These are phyloP conservation scores for Calonectria hongkongensis DNA, from an alignment of 2,329 filamentous ascomycete genomes.

Conservation along the genomic window DNA sequence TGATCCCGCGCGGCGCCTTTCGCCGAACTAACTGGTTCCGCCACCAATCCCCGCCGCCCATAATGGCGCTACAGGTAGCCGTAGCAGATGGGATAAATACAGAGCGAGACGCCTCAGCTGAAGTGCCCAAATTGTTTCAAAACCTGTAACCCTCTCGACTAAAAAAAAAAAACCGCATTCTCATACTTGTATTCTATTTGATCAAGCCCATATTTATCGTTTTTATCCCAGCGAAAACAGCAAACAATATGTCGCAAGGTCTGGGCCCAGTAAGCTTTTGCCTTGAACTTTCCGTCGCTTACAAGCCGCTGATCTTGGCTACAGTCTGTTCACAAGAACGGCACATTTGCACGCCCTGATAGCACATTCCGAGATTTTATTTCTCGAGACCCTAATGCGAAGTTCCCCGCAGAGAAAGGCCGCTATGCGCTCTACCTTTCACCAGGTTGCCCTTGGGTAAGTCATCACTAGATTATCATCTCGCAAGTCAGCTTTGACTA, in stretches of 20 bases:
- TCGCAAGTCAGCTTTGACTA: not conserved
- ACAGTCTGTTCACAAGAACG: slow-evolving; percentile 61
- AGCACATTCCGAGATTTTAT: slow-evolving; percentile 74
- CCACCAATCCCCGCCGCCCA: not conserved
- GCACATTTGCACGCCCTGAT: slow-evolving; percentile 71
- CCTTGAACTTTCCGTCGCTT: no score
- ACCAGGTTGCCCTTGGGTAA: slow-evolving; percentile 78
- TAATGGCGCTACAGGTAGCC: not conserved
- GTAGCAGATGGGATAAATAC: slow-evolving; percentile 12
- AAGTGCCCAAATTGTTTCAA: not conserved
- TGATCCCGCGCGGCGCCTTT: slow-evolving; percentile 18
- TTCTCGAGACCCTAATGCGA: slow-evolving; percentile 68
- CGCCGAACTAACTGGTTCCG: not conserved
- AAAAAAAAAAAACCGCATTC: no score
- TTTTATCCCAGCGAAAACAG: not conserved
- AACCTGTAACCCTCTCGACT: not conserved
- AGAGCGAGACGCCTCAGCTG: not conserved
- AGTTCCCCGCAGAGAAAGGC: slow-evolving; percentile 75
- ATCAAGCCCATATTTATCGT: not conserved
- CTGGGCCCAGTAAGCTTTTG: slow-evolving; percentile 12
- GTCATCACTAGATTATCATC: not conserved
- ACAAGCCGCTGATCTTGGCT: no score
- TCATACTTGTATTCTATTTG: not conserved
- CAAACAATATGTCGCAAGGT: slow-evolving; percentile 13
- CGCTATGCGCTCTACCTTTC: slow-evolving; percentile 79